These are phyloP conservation scores for Citrullus colocynthis DNA, from an alignment of 306 rosid species.

Conservation along the genomic window DNA sequence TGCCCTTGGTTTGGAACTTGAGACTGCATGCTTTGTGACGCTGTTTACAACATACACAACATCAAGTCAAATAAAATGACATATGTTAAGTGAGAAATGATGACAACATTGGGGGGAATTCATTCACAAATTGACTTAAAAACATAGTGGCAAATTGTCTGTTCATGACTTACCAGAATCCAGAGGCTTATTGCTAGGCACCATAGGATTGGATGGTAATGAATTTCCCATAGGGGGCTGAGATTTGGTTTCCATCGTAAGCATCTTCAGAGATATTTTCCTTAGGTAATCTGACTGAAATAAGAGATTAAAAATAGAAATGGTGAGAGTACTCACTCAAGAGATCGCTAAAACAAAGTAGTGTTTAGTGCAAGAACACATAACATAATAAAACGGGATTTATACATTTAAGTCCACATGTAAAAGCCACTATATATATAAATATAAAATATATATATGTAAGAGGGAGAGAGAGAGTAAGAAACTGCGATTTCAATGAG, in stretches of 20 bases:
- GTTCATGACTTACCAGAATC: conserved; percentile 39
- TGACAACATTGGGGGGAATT: background rate
- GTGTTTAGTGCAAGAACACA: background rate
- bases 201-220: conserved; percentile 31
- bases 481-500: too few relatives aligned
- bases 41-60: conserved; percentile 17
- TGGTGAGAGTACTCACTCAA: background rate
- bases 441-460: too few relatives aligned
- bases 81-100: background rate
- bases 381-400: background rate
- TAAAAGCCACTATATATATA: too few relatives aligned
- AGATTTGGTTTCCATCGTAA: conserved; percentile 56
- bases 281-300: conserved; percentile 28
- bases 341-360: background rate
- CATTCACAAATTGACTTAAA: background rate
- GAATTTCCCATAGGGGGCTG: conserved; percentile 25
- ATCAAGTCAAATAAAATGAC: background rate
- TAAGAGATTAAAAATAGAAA: background rate
- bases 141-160: background rate
- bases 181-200: conserved; percentile 37
- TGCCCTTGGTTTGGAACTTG: conserved; percentile 55
- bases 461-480: too few relatives aligned
- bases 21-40: conserved; percentile 38
- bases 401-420: too few relatives aligned
- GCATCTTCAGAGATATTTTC: conserved; percentile 36